Evolutionary conservation across 2,329 filamentous ascomycete genomes (phyloP).

Genomic region (Bipolaris cookei): DNA sequence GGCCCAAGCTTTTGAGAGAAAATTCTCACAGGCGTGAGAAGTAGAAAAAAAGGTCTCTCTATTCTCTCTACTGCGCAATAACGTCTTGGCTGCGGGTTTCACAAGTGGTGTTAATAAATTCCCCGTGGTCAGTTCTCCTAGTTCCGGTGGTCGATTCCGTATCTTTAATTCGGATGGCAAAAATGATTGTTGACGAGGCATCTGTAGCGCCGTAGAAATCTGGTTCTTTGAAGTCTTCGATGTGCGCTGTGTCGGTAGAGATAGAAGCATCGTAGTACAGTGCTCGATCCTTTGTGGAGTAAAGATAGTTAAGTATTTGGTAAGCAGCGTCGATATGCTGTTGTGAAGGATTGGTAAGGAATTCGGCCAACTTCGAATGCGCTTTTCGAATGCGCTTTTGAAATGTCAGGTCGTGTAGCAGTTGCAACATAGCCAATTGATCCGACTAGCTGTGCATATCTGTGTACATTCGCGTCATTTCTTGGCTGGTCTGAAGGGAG

Average conservation of each 20-base stretch:
- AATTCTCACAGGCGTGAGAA: too few species aligned
- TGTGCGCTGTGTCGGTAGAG: conserved; percentile 3
- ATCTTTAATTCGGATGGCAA: too few species aligned
- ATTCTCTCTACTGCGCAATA: too few species aligned
- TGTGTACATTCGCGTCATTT: conserved; percentile 18
- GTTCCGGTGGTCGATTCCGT: too few species aligned
- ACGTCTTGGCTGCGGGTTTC: too few species aligned
- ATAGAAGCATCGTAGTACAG: conserved; percentile 11
- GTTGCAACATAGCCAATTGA: conserved; percentile 23
- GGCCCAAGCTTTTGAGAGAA: too few species aligned
- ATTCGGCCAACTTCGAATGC: conserved; percentile 21
- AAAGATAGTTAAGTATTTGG: conserved; percentile 17
- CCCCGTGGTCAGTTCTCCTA: too few species aligned
- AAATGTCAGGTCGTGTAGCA: conserved; percentile 24
- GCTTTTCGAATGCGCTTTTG: too few species aligned
- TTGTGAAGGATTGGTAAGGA: conserved; percentile 22
- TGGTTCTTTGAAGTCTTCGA: conserved; percentile 16
- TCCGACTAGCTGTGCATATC: conserved; percentile 13
- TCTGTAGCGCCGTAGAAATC: conserved; percentile 23
- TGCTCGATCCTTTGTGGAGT: conserved; percentile 12
- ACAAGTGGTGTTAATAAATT: too few species aligned
- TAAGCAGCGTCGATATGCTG: conserved; percentile 20
- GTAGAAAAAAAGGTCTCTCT: too few species aligned
- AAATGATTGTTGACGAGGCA: too few species aligned
- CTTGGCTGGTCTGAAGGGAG: conserved; percentile 13